Evolutionary conservation across 805 yeast species (phyloP).

Genomic region (Wickerhamiella hasegawae): DNA sequence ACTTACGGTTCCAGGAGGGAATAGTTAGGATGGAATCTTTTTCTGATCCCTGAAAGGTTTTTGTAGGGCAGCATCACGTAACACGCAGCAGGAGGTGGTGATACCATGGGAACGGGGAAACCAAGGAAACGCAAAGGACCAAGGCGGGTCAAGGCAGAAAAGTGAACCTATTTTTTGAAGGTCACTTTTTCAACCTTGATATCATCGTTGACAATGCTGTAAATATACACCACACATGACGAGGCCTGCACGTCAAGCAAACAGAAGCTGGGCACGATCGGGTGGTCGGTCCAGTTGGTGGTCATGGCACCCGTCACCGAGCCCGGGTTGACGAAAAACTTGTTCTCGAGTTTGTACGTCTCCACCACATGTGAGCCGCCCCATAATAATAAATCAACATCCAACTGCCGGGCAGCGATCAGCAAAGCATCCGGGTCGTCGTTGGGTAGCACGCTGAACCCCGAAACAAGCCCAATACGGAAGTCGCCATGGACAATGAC

Average conservation of each 20-base stretch:
- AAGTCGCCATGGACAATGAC: slow-evolving; percentile 55
- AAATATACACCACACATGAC: slow-evolving; percentile 67
- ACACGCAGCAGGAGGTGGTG: too few relatives aligned
- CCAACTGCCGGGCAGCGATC: slow-evolving; percentile 74
- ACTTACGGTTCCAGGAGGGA: slow-evolving; percentile 14
- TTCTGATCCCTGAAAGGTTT: too few relatives aligned
- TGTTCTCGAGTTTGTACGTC: slow-evolving; percentile 83
- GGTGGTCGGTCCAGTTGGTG: slow-evolving; percentile 42
- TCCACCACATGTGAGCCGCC: slow-evolving; percentile 90
- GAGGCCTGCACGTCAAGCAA: slow-evolving; percentile 71
- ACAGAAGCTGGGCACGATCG: slow-evolving; percentile 72
- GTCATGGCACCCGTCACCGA: slow-evolving; percentile 86
- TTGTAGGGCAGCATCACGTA: too few relatives aligned
- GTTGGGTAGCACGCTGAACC: slow-evolving; percentile 69
- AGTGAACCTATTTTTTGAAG: slow-evolving; percentile 46
- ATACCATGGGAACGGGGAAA: too few relatives aligned
- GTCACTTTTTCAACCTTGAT: slow-evolving; percentile 82
- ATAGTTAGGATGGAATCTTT: too few relatives aligned
- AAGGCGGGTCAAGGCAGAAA: too few relatives aligned
- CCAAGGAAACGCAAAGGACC: too few relatives aligned
- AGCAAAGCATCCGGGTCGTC: slow-evolving; percentile 75
- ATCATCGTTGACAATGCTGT: slow-evolving; percentile 63
- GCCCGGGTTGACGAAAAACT: slow-evolving; percentile 92
- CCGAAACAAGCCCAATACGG: slow-evolving; percentile 72
- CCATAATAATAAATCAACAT: slow-evolving; percentile 80